Percentiles rank a stretch among this genome's conserved stretches.
These are phyloP conservation scores for Lachnellula hyalina DNA, from an alignment of 2,329 filamentous ascomycete genomes.

Conservation along the genomic window DNA sequence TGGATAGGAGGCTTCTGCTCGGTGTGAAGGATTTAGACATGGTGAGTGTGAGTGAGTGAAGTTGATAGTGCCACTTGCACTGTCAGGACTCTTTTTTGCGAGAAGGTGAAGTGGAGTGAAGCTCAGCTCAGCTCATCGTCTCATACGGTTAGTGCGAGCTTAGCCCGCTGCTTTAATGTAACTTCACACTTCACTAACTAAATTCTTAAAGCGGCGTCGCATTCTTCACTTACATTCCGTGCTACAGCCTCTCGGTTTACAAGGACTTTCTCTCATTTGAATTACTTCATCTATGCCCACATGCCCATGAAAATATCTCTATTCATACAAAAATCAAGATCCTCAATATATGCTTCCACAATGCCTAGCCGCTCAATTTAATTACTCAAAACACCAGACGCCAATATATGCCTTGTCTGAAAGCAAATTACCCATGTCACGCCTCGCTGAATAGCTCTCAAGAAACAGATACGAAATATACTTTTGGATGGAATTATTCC, in stretches of 20 bases:
- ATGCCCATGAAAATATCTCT: constrained; percentile 1
- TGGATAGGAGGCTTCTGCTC: not conserved
- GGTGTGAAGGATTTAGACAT: not conserved
- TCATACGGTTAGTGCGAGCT: not conserved
- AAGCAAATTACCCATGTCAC: not conserved
- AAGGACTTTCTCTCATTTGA: not conserved
- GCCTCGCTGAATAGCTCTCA: not conserved
- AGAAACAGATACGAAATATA: not conserved
- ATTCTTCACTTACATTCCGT: constrained; percentile 9
- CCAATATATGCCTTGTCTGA: constrained; percentile 10
- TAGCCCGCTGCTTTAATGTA: not conserved
- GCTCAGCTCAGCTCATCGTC: not conserved
- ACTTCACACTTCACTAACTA: not conserved
- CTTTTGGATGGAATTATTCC: constrained; percentile 6
- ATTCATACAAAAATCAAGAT: constrained; percentile 14
- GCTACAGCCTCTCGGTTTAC: constrained; percentile 3
- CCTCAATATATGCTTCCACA: constrained; percentile 4
- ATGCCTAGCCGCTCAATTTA: constrained; percentile 9
- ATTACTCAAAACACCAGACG: constrained; percentile 8
- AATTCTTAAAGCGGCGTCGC: constrained; percentile 1
- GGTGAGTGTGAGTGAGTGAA: not conserved
- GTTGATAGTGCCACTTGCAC: not conserved
- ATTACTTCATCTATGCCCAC: constrained; percentile 9
- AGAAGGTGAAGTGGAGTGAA: not conserved
- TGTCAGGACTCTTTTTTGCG: not conserved